A percentile compares a stretch with the other conserved stretches of the same genome.
phyloP scores from a whole-genome alignment of 441 rosid species.

The Corymbia calophylla region DNA sequence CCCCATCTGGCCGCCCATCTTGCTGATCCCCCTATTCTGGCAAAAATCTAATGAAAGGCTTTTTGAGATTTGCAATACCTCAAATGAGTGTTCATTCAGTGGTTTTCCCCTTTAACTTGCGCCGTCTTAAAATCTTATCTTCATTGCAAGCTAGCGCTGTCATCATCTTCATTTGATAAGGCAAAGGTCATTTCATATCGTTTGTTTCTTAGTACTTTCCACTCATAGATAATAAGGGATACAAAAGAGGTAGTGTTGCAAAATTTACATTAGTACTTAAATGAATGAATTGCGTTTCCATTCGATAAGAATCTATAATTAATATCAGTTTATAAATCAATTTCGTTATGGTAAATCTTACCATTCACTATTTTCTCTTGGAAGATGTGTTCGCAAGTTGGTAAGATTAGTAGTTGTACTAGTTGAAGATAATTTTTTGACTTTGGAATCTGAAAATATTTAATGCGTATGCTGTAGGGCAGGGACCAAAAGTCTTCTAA shows the following conservation, averaged over 20 bases:
- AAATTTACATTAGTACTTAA: background rate
- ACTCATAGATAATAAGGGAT: background rate
- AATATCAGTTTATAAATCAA: background rate
- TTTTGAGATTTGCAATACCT: background rate
- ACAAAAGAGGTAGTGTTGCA: background rate
- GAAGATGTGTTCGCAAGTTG: background rate
- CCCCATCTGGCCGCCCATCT: no score
- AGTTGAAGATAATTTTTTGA: background rate
- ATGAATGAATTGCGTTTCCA: background rate
- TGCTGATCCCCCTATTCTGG: background rate
- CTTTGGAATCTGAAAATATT: background rate
- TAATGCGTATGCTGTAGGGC: background rate
- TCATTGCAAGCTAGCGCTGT: background rate
- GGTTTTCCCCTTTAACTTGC: background rate
- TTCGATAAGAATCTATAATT: background rate
- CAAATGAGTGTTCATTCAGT: background rate
- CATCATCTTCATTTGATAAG: background rate
- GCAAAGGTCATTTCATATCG: background rate
- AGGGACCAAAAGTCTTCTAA: background rate
- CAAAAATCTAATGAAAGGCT: background rate
- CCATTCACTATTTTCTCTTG: background rate
- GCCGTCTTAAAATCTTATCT: background rate
- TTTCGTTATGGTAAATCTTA: background rate
- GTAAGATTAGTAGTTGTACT: background rate
- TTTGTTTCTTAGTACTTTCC: no score